phyloP scores from a whole-genome alignment of 768 basidiomycete genomes.

The Daedalea quercina region DNA sequence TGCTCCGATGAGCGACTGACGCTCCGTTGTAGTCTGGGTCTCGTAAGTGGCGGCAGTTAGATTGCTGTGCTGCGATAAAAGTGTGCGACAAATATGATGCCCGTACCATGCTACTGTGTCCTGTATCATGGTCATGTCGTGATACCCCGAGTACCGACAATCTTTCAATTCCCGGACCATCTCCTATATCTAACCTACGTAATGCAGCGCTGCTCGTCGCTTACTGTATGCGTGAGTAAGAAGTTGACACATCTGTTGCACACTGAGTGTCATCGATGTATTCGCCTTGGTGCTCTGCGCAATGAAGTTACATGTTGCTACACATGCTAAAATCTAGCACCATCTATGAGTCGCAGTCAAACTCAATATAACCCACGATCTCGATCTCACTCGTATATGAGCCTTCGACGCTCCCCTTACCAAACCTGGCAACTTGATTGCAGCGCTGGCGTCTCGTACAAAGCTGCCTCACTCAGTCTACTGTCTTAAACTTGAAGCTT shows the following conservation, averaged over 20 bases:
- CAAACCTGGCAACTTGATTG: too few relatives aligned
- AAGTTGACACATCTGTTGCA: background rate
- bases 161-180: background rate
- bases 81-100: too few relatives aligned
- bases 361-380: too few relatives aligned
- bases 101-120: background rate
- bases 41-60: conserved; percentile 19
- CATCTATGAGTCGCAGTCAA: too few relatives aligned
- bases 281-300: background rate
- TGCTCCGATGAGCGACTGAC: conserved; percentile 1
- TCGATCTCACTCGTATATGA: too few relatives aligned
- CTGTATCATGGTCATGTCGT: background rate
- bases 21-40: conserved; percentile 30
- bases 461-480: too few relatives aligned
- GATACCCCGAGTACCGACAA: background rate
- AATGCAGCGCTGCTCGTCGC: background rate
- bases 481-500: too few relatives aligned
- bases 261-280: background rate
- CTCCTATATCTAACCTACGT: too few relatives aligned
- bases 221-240: background rate
- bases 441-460: too few relatives aligned
- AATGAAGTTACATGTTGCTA: background rate
- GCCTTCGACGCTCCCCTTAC: too few relatives aligned
- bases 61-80: too few relatives aligned
- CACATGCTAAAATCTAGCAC: too few relatives aligned